Evolutionary conservation across 345 rosid genomes (phyloP).

Genomic region (Citrus glauca): DNA sequence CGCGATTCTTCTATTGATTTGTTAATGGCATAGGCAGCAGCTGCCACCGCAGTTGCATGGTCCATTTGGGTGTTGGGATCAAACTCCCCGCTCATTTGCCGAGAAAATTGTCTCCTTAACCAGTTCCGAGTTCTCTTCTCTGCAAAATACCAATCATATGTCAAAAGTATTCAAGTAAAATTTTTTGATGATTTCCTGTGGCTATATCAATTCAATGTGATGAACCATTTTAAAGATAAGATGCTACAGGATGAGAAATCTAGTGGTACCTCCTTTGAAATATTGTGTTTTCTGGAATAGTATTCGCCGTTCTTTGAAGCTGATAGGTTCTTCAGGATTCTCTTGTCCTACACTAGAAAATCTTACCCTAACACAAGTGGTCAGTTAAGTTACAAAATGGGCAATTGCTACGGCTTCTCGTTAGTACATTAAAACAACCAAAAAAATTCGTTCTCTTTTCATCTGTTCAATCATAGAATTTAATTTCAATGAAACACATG

Average conservation of each 20-base stretch:
- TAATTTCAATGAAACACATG: neutral
- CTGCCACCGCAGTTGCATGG: conserved; percentile 42
- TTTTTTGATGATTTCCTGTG: neutral
- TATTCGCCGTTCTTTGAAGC: conserved; percentile 14
- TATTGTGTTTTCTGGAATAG: conserved; percentile 32
- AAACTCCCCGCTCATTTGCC: conserved; percentile 30
- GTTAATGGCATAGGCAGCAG: conserved; percentile 40
- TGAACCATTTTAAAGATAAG: no score
- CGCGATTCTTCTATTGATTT: conserved; percentile 11
- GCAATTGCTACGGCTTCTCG: neutral
- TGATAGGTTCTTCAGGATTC: conserved; percentile 19
- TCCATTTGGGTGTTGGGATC: conserved; percentile 18
- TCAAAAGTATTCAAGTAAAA: neutral
- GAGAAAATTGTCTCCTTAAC: conserved; percentile 37
- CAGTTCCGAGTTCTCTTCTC: conserved; percentile 39
- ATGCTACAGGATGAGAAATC: neutral
- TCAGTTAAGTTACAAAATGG: neutral
- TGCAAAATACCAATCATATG: conserved; percentile 23
- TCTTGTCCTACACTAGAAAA: conserved; percentile 24
- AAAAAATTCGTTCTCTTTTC: no score
- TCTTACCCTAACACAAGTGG: conserved; percentile 24
- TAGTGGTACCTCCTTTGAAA: conserved; percentile 35
- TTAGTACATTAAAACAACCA: neutral
- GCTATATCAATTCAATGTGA: neutral
- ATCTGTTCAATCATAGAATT: neutral